A percentile compares a stretch with the other conserved stretches of the same genome.
These are phyloP conservation scores for Flaveria brownii DNA, from an alignment of 129 eudicot species.

Conservation along the genomic window DNA sequence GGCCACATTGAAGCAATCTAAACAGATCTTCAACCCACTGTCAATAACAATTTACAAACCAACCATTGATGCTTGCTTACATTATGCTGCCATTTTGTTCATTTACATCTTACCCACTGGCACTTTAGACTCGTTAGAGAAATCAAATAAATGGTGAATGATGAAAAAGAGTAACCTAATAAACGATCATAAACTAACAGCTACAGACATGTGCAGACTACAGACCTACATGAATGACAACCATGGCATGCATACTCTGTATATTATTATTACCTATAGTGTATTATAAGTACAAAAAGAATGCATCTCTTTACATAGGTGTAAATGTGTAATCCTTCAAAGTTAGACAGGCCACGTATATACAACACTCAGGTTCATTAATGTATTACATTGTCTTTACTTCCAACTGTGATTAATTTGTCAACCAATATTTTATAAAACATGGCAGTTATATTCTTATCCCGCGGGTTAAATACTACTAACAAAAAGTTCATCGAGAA, in stretches of 20 bases:
- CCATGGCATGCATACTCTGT: background rate
- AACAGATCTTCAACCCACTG: constrained; percentile 18
- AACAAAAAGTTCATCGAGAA: no score
- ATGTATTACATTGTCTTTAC: no score
- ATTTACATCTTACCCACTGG: no score
- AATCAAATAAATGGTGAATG: background rate
- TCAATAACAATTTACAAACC: constrained; percentile 2
- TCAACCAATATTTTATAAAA: no score
- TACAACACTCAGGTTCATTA: no score
- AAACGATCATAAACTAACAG: background rate
- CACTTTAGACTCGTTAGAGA: no score
- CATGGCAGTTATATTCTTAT: no score
- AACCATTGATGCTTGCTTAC: constrained; percentile 4
- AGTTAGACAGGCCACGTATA: background rate
- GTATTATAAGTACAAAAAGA: background rate
- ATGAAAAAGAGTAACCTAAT: background rate
- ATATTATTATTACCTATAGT: background rate
- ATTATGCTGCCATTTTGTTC: no score
- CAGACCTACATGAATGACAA: no score
- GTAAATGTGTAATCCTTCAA: background rate
- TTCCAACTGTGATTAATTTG: no score
- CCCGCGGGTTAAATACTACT: no score
- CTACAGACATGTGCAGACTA: no score
- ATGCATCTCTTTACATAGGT: background rate
- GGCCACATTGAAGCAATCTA: background rate